phyloP scores from a whole-genome alignment of 805 yeast species.

The Millerago galiae region DNA sequence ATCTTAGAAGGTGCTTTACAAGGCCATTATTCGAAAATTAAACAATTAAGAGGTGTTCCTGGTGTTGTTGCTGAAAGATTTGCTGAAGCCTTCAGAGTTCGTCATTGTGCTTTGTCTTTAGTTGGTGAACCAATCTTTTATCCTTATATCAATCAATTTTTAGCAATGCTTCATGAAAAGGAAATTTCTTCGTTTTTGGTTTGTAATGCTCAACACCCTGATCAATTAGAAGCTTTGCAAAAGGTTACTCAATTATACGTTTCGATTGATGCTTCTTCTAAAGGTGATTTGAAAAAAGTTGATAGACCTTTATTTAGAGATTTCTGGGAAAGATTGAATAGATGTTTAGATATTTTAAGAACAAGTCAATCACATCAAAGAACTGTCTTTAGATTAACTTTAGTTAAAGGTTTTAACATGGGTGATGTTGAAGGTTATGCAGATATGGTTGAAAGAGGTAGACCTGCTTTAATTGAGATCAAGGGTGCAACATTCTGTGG shows the following conservation, averaged over 20 bases:
- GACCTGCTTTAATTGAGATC: slow-evolving; percentile 84
- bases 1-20: slow-evolving; percentile 78
- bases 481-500: slow-evolving; percentile 97
- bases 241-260: slow-evolving; percentile 89
- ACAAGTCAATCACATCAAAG: slow-evolving; percentile 76
- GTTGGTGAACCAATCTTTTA: slow-evolving; percentile 96
- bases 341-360: slow-evolving; percentile 72
- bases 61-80: slow-evolving; percentile 88
- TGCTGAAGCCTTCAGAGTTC: slow-evolving; percentile 82
- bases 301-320: slow-evolving; percentile 87
- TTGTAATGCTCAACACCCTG: slow-evolving; percentile 96
- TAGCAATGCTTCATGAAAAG: slow-evolving; percentile 70
- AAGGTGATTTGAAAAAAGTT: slow-evolving; percentile 68
- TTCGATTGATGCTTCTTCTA: slow-evolving; percentile 91
- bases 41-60: slow-evolving; percentile 93
- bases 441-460: slow-evolving; percentile 73
- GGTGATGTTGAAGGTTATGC: slow-evolving; percentile 76
- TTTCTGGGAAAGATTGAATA: slow-evolving; percentile 83
- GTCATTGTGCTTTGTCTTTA: slow-evolving; percentile 85
- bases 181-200: slow-evolving; percentile 83
- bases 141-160: slow-evolving; percentile 83
- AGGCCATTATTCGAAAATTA: slow-evolving; percentile 88
- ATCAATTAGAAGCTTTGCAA: slow-evolving; percentile 56
- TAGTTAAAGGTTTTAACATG: slow-evolving; percentile 91
- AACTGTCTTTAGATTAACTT: slow-evolving; percentile 83